Percentiles rank a stretch among this genome's conserved stretches.
Conservation (phyloP, 1,139 yeast species). For the Schwanniomyces etchellsii region DNA sequence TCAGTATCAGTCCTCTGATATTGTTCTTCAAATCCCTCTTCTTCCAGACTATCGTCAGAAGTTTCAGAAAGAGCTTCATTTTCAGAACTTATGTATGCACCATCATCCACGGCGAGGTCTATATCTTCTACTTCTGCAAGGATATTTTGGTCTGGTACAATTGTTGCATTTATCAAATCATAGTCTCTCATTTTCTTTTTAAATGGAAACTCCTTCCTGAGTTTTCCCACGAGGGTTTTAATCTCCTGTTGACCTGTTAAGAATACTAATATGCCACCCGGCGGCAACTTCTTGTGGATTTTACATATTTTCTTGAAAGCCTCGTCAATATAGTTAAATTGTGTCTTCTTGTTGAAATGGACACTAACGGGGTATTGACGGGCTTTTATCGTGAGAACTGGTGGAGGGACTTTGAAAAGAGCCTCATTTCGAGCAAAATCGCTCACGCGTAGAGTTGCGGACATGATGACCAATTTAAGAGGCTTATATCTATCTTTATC, state of each 20-base stretch:
- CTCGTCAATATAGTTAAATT: conserved; percentile 76
- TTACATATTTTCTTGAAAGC: conserved; percentile 81
- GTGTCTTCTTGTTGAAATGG: conserved; percentile 82
- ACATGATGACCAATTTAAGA: conserved; percentile 73
- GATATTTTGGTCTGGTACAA: conserved; percentile 55
- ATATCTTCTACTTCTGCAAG: conserved; percentile 85
- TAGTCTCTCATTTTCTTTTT: conserved; percentile 21
- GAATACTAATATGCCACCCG: conserved; percentile 90
- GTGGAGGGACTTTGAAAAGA: conserved; percentile 77
- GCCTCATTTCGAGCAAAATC: conserved; percentile 82
- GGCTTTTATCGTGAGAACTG: conserved; percentile 85
- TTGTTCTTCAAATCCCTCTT: conserved; percentile 88
- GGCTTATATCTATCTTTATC: conserved; percentile 50
- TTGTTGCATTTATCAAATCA: conserved; percentile 30
- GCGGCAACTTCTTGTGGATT: conserved; percentile 81
- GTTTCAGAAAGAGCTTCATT: conserved; percentile 26
- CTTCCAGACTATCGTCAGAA: conserved; percentile 43
- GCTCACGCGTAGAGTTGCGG: conserved; percentile 90
- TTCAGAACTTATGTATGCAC: conserved; percentile 13
- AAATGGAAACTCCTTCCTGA: conserved; percentile 67
- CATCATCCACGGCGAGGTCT: conserved; percentile 61
- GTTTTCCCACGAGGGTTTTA: conserved; percentile 61
- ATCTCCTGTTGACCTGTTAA: conserved; percentile 95
- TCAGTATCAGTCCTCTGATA: conserved; percentile 71
- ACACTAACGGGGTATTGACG: conserved; percentile 92